Percentiles rank a stretch among this genome's conserved stretches.
These are phyloP conservation scores for Ophiostoma australiae DNA, from an alignment of 2,329 filamentous ascomycete species.

Conservation along the genomic window DNA sequence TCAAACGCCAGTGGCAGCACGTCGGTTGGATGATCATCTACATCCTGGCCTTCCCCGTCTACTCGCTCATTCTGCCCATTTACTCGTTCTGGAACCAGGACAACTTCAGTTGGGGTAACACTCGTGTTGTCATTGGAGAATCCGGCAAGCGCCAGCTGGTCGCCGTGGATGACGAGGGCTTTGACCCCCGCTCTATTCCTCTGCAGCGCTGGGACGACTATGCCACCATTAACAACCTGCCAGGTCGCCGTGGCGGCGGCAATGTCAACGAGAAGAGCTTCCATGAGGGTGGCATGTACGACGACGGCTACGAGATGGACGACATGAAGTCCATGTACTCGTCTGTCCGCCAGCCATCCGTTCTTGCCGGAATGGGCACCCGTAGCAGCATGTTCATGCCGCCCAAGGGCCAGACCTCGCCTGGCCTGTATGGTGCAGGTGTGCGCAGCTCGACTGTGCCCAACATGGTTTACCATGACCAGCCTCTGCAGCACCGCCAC, in stretches of 20 bases:
- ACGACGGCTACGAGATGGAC: constrained; percentile 81
- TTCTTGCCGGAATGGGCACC: constrained; percentile 77
- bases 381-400: constrained; percentile 69
- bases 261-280: constrained; percentile 50
- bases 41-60: constrained; percentile 89
- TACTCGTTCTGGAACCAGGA: constrained; percentile 99
- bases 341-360: constrained; percentile 79
- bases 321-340: constrained; percentile 97
- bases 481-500: constrained; percentile 56
- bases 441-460: constrained; percentile 43
- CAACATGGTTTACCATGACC: constrained; percentile 46
- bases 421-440: constrained; percentile 51
- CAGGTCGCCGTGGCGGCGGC: constrained; percentile 74
- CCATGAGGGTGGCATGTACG: constrained; percentile 55
- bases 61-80: constrained; percentile 81
- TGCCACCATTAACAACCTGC: constrained; percentile 76
- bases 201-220: constrained; percentile 98
- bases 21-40: constrained; percentile 99
- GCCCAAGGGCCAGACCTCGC: constrained; percentile 67
- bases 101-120: constrained; percentile 98
- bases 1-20: constrained; percentile 97
- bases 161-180: constrained; percentile 76
- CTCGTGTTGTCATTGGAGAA: constrained; percentile 92
- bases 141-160: constrained; percentile 88
- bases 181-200: constrained; percentile 88